Conservation (phyloP, 495 filamentous ascomycete genomes). For the Penicillium bialowiezense region DNA sequence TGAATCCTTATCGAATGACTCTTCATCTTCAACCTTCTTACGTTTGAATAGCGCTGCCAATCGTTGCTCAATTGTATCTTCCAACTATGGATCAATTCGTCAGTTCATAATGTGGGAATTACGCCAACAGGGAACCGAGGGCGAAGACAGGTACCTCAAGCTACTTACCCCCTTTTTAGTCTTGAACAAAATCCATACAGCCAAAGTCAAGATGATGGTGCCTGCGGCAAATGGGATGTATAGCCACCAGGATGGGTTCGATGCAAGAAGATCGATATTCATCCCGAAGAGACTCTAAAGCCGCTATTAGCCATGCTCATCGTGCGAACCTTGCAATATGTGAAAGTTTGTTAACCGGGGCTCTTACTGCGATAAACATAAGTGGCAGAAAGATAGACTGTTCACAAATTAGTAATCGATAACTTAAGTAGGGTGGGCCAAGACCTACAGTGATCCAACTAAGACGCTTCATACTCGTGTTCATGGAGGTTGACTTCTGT, state of each 20-base stretch:
- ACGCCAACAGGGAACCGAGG: background rate
- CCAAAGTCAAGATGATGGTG: slow-evolving; percentile 1
- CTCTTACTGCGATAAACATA: slow-evolving; percentile 1
- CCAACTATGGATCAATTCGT: background rate
- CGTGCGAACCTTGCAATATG: too few relatives aligned
- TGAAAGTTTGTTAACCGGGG: background rate
- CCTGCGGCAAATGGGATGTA: slow-evolving; percentile 1
- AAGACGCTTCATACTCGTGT: background rate
- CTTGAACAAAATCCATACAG: slow-evolving; percentile 5
- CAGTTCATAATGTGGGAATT: background rate
- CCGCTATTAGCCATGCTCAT: background rate
- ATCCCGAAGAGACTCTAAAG: slow-evolving; percentile 10
- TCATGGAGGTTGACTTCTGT: slow-evolving; percentile 2
- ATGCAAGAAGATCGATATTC: slow-evolving; percentile 2
- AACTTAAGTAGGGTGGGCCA: background rate
- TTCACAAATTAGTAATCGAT: background rate
- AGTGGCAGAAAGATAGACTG: slow-evolving; percentile 7
- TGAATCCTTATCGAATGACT: too few relatives aligned
- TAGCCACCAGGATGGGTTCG: slow-evolving; percentile 4
- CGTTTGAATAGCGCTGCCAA: background rate
- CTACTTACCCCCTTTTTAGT: background rate
- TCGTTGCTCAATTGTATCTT: background rate
- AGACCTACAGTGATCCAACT: slow-evolving; percentile 5
- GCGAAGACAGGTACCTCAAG: background rate
- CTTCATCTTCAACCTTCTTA: background rate